Percentiles rank a stretch among this genome's conserved stretches.
Conservation (phyloP, 345 rosid genomes). For the Mallotus nudiflorus region DNA sequence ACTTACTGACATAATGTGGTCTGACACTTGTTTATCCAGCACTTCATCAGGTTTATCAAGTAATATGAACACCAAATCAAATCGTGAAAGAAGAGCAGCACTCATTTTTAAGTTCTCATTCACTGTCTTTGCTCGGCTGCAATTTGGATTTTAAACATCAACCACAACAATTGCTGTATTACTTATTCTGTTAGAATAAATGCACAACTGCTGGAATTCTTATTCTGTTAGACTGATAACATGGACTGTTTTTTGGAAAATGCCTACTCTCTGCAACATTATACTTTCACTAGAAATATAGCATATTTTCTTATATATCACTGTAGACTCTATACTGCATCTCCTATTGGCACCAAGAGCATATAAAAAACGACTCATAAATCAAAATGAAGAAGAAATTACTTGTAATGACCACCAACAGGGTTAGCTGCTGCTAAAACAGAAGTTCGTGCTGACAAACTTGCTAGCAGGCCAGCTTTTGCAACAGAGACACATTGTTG, state of each 20-base stretch:
- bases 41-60: constrained; percentile 96
- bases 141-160: constrained; percentile 39
- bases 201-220: background rate
- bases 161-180: background rate
- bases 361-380: background rate
- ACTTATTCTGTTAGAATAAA: background rate
- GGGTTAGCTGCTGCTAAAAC: constrained; percentile 99
- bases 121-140: constrained; percentile 98
- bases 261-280: background rate
- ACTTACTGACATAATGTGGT: constrained; percentile 96
- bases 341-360: background rate
- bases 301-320: background rate
- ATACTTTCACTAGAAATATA: background rate
- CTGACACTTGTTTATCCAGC: constrained; percentile 87
- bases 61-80: constrained; percentile 94
- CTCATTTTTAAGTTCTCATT: constrained; percentile 97
- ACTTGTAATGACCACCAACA: constrained; percentile 98
- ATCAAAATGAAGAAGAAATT: constrained; percentile 33
- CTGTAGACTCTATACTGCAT: background rate
- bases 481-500: constrained; percentile 99
- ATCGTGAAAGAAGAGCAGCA: constrained; percentile 93
- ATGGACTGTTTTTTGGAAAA: background rate
- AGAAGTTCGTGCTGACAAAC: constrained; percentile 94
- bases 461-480: constrained; percentile 97
- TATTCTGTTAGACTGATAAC: background rate